These are phyloP conservation scores for Tetradesmus lagerheimii DNA, from an alignment of 139 green algal species.

Conservation along the genomic window DNA sequence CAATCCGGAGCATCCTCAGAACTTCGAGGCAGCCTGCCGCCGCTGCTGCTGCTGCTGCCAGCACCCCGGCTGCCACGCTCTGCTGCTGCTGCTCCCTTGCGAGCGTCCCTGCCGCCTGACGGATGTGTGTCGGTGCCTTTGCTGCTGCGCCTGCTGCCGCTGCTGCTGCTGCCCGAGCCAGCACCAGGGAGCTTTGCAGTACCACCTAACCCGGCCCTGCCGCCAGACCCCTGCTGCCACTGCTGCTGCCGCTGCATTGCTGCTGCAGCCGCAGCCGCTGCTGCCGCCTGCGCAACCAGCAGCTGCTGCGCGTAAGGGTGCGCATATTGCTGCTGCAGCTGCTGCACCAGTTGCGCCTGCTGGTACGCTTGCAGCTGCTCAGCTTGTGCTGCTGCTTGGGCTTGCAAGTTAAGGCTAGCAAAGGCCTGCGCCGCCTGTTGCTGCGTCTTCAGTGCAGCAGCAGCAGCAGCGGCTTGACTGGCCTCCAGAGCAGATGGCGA, in stretches of 20 bases:
- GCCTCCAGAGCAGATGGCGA: not conserved
- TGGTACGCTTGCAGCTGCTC: conserved; percentile 25
- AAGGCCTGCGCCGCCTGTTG: conserved; percentile 26
- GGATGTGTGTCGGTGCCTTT: not conserved
- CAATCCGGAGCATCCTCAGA: conserved; percentile 21
- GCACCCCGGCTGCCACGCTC: not conserved
- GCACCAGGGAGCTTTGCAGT: not conserved
- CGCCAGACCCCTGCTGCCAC: not conserved
- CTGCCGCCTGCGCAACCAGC: conserved; percentile 23
- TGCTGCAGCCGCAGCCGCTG: conserved; percentile 15
- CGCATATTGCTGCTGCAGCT: conserved; percentile 19
- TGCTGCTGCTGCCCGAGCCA: conserved; percentile 29
- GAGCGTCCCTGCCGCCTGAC: not conserved
- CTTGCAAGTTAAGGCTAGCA: not conserved
- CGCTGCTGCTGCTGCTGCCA: conserved; percentile 11
- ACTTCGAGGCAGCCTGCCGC: not conserved
- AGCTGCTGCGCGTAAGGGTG: conserved; percentile 24
- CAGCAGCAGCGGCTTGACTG: conserved; percentile 26
- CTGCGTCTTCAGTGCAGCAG: conserved; percentile 2
- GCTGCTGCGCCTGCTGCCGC: conserved; percentile 37
- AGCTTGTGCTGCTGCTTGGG: conserved; percentile 25
- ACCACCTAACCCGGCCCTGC: no score
- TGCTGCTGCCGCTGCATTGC: conserved; percentile 7
- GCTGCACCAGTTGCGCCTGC: conserved; percentile 41
- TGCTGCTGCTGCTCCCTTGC: conserved; percentile 22